Evolutionary conservation across 2,329 filamentous ascomycete species (phyloP).

Genomic region (Pseudogymnoascus sp.): DNA sequence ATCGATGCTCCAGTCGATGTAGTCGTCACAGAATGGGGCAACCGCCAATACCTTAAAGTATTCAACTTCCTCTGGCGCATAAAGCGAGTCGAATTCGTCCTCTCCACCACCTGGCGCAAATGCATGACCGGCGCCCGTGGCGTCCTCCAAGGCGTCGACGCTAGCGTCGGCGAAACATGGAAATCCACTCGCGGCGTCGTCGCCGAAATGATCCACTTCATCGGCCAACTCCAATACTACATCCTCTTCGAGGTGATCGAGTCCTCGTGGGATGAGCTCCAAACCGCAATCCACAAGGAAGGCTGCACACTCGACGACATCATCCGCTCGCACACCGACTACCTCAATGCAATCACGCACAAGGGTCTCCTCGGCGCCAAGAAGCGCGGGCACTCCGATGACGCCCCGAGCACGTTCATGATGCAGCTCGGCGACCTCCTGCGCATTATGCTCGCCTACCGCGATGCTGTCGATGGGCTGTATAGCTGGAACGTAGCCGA

Average conservation of each 20-base stretch:
- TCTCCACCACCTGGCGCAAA: slow-evolving; percentile 84
- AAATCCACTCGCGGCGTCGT: slow-evolving; percentile 81
- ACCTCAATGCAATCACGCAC: slow-evolving; percentile 88
- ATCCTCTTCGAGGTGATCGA: slow-evolving; percentile 98
- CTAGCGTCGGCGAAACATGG: slow-evolving; percentile 70
- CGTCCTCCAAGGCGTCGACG: slow-evolving; percentile 73
- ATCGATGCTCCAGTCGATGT: slow-evolving; percentile 95
- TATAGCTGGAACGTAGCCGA: slow-evolving; percentile 94
- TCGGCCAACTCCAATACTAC: slow-evolving; percentile 95
- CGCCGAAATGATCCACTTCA: slow-evolving; percentile 97
- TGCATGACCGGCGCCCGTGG: slow-evolving; percentile 92
- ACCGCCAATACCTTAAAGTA: slow-evolving; percentile 93
- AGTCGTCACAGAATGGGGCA: slow-evolving; percentile 91
- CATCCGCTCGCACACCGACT: slow-evolving; percentile 82
- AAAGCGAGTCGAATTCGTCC: slow-evolving; percentile 92
- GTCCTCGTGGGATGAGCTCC: slow-evolving; percentile 85
- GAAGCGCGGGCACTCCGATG: slow-evolving; percentile 39
- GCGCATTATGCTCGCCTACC: slow-evolving; percentile 87
- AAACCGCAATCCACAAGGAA: slow-evolving; percentile 72
- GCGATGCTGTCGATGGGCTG: slow-evolving; percentile 85
- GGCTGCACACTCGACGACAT: slow-evolving; percentile 91
- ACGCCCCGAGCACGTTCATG: slow-evolving; percentile 68
- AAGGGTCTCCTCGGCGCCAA: slow-evolving; percentile 84
- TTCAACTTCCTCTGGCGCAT: slow-evolving; percentile 99
- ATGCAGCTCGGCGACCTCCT: slow-evolving; percentile 86